Base-by-base conservation (phyloP, 2,329 filamentous ascomycete species). In the Fusarium papillatum region DNA sequence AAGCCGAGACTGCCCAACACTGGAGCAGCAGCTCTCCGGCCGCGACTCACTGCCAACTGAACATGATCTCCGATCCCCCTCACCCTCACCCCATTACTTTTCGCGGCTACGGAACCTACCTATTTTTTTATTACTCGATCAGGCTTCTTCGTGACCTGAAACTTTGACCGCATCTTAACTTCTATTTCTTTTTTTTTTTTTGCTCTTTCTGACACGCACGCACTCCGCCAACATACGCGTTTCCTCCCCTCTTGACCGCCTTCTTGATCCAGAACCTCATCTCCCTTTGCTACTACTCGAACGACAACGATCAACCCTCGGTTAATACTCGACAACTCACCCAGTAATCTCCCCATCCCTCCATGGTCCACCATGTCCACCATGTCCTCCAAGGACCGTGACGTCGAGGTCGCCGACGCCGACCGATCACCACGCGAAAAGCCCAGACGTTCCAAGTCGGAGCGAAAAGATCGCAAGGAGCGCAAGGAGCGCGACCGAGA, bases 341-440 rank as follows among this genome's bases (percentile, higher is more conserved):
- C 68, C 68, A 68, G 67, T 34, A 57, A 34, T 57, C 50, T 59
- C 63, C 38, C 65, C 39, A 59, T 53, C 65, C 57, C 65, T 70
- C 74, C 75, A 84, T 84, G 82, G 75, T 79, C 68, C 72, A 81
- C 69, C 74, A 87, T 87, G 76, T 79, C 68, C 70, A 80, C 69
- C 74, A 87, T 87, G 85, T 83, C 85, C 63, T 81, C 83, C 75
- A 84, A 84, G 76, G 84, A 86, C 71, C 84, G 79, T 82, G 85
- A 87, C 77, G 84, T 80, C 81, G 84, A 85, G 69, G 78, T 80
- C 76, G 80, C 13, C 36, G 36, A 83, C 71, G 48, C 48, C 24
- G 82, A 85, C 73, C 82, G 80, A 62, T 77, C 82, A 63, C 79
- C 83, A 55, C 85, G 83, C 79, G 86, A 87, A 66, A 87, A 86